A percentile compares a stretch with the other conserved stretches of the same genome.
phyloP scores from a whole-genome alignment of 192 early-diverging fungal genomes.

The Backusella australiensis region DNA sequence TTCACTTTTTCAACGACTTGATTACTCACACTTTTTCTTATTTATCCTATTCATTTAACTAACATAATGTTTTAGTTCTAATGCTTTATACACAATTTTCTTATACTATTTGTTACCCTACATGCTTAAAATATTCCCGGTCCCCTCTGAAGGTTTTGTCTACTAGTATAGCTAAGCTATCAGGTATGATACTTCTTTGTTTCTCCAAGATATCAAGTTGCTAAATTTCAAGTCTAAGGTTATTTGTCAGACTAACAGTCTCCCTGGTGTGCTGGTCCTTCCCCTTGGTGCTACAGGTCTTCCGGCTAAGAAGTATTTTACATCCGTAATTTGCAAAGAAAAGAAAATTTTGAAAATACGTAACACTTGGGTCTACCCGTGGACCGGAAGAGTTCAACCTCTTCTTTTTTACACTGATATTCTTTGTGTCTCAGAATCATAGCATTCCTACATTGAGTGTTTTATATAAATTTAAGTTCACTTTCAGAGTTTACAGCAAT shows the following conservation, averaged over 20 bases:
- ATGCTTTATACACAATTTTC: not conserved
- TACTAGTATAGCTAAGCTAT: not conserved
- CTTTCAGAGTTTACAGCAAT: not conserved
- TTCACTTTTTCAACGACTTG: not conserved
- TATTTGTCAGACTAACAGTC: not conserved
- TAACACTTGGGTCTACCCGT: constrained; percentile 1
- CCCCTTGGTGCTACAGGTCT: not conserved
- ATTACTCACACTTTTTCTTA: not conserved
- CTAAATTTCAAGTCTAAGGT: not conserved
- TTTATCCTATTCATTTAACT: not conserved
- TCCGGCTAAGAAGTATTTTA: not conserved
- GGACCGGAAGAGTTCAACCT: constrained; percentile 4
- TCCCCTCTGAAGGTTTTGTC: not conserved
- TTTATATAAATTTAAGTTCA: not conserved
- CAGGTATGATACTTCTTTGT: not conserved
- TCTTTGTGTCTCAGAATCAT: not conserved
- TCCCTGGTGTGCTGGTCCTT: not conserved
- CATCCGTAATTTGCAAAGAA: constrained; percentile 1
- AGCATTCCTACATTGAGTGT: not conserved
- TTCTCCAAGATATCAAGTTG: not conserved
- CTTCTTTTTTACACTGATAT: constrained; percentile 6
- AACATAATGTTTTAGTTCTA: not conserved
- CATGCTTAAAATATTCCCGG: not conserved
- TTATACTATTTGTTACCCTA: not conserved
- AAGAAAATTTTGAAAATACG: not conserved